Conservation (phyloP, 305 asterid genomes). For the Fraxinus angustifolia region DNA sequence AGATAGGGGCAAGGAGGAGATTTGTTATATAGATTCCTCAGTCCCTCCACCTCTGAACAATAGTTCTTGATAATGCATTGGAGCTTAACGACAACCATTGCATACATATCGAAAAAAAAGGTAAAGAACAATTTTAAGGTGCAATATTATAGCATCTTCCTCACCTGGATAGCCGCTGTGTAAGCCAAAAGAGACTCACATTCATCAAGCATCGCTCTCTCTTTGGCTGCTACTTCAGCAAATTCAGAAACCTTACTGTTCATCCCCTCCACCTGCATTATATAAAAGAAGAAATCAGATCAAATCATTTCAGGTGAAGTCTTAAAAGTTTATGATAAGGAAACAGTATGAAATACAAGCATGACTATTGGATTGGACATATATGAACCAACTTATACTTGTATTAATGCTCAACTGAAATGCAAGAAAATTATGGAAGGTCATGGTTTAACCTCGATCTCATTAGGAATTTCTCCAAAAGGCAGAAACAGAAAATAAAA, state of each 20-base stretch:
- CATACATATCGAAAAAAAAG: background rate
- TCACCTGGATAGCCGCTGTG: constrained; percentile 15
- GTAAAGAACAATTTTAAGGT: background rate
- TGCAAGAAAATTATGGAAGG: background rate
- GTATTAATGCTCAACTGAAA: background rate
- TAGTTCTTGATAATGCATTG: background rate
- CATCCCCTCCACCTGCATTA: constrained; percentile 17
- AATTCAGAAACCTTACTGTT: constrained; percentile 8
- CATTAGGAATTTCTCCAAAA: background rate
- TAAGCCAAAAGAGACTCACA: constrained; percentile 13
- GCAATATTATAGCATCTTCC: background rate
- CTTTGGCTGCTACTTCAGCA: constrained; percentile 13
- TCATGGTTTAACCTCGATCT: background rate
- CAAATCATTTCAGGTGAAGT: background rate
- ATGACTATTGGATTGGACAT: background rate
- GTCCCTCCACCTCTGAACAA: background rate
- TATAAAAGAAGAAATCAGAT: background rate
- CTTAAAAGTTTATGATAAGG: background rate
- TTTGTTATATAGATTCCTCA: background rate
- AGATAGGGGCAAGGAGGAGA: background rate
- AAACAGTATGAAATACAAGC: background rate
- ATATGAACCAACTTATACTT: background rate
- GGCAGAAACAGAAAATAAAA: background rate
- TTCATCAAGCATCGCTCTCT: constrained; percentile 23
- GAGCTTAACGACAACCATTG: background rate